Evolutionary conservation across 495 filamentous ascomycete genomes (phyloP), one percentile per base, ranked within the genome.

Genomic region (Hypoxylon fuscum): DNA sequence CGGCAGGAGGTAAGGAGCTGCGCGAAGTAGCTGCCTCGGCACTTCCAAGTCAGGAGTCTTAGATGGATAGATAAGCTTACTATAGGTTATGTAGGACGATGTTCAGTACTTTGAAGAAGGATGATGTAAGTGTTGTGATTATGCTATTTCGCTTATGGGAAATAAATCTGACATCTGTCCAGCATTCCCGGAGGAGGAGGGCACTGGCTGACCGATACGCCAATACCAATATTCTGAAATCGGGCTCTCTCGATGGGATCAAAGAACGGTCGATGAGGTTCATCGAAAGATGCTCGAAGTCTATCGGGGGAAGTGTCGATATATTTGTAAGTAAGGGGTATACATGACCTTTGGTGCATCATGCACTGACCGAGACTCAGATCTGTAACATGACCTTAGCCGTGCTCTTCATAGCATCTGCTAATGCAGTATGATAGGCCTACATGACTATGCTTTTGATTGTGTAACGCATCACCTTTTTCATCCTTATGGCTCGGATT

Each of bases 391-490:
- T 0, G 2, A 42, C 18, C 8, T 12, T 11, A 1, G 11, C 12
- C 8, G 14, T 18, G 20, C 32, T 6, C 14, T 18, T 2, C 0
- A 18, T 14, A 31, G 2, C 5, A 10, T 7, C 14, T 12, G 22
- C 62, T 66, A 53, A 66, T 17, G 22, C 21, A 4, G 9, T 5
- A 23, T 27, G 6, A 1, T 14, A 75, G 72, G 50, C 27, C 64
- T 85, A 2, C 87, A 90, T 45, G 83, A 85, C 48, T 90, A 85
- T 61, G 86, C 87, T 1, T 80, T 88, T 12, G 87, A 90, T 68
- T 86, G 86, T 59, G 82, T 83, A 22, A 86, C 85, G 2, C 83
- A 87, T 66, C 85, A 87, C 55, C 76, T 89, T 35, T 88, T 89
- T 64, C 84, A 85, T 43, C 86, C 86, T 0, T 77, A 84, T 20